These are phyloP conservation scores for Cladosporium velox DNA, from an alignment of 2,329 filamentous ascomycete genomes.

Conservation along the genomic window DNA sequence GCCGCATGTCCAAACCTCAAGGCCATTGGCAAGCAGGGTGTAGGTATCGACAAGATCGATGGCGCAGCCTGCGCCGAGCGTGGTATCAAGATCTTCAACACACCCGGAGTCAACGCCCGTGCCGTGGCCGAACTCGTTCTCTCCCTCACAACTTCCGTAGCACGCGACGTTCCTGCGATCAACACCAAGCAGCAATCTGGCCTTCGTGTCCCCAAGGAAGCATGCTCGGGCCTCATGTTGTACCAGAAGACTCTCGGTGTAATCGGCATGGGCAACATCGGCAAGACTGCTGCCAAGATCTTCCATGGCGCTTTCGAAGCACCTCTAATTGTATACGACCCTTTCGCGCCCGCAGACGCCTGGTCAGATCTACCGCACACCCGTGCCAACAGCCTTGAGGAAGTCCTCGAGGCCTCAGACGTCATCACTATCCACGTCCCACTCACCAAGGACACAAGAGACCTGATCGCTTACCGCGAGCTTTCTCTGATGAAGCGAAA, in stretches of 20 bases:
- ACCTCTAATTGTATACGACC: slow-evolving; percentile 39
- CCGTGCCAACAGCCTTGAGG: slow-evolving; percentile 30
- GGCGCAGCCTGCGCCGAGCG: slow-evolving; percentile 41
- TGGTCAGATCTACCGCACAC: slow-evolving; percentile 32
- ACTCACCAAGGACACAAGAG: slow-evolving; percentile 32
- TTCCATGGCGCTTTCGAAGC: slow-evolving; percentile 36
- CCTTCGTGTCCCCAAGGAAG: slow-evolving; percentile 42
- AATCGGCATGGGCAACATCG: slow-evolving; percentile 44
- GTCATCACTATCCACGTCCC: slow-evolving; percentile 40
- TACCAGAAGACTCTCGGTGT: slow-evolving; percentile 39
- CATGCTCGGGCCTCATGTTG: slow-evolving; percentile 43
- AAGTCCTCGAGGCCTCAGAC: slow-evolving; percentile 36
- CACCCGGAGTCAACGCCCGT: slow-evolving; percentile 47
- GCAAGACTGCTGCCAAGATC: slow-evolving; percentile 36
- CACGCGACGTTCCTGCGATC: slow-evolving; percentile 38
- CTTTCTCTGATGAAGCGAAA: slow-evolving; percentile 32
- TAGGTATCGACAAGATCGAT: slow-evolving; percentile 52
- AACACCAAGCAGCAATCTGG: slow-evolving; percentile 26
- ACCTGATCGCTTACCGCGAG: slow-evolving; percentile 35
- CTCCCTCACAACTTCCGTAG: slow-evolving; percentile 34
- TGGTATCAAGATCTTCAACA: slow-evolving; percentile 51
- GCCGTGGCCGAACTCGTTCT: slow-evolving; percentile 40
- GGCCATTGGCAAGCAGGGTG: slow-evolving; percentile 52
- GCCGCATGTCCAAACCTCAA: slow-evolving; percentile 35
- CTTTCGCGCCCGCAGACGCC: slow-evolving; percentile 29